Base-by-base conservation (phyloP, 225 moss, liverwort and hornwort genomes). In the Marchantia polymorpha region DNA sequence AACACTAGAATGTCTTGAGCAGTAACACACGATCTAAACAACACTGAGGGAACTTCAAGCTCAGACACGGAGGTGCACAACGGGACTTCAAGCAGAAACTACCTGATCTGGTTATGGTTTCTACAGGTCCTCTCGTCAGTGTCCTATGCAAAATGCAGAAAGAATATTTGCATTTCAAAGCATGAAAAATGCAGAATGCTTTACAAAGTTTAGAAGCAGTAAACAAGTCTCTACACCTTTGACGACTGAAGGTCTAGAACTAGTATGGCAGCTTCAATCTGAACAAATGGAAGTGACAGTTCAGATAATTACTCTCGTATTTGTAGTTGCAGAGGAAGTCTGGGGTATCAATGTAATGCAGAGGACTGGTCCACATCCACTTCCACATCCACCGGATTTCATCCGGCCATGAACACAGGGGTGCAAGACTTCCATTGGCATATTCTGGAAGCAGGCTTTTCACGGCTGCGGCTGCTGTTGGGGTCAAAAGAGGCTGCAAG, bases 291-390 rank as follows among this genome's bases (percentile, higher is more conserved):
- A n/a, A n/a, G n/a, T n/a, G n/a, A n/a, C n/a, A n/a, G n/a, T n/a
- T n/a, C n/a, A n/a, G n/a, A n/a, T n/a, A 48, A 20, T 79, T 87
- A 94, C 93, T 90, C 13, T 87, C 89, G 70, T 93, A 97, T 56
- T 92, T 27, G 82, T 97, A 97, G 76, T 88, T 92, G 81, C 96
- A 97, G 31, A 90, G 88, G 78, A 93, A 93, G 79, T 97, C 94
- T 9, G 92, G 94, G 7, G 94, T 93, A 73, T 93, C 94, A 58
- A 97, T 92, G 84, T 93, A 92, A 83, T 94, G 94, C 75, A 94
- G 81, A 52, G 93, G 91, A 83, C 86, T 49, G 0, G 94, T 86
- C 94, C 94, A 97, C 22, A 73, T 90, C 85, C 91, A 94, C 84
- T 91, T 91, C 58, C 85, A 83, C 89, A 90, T 90, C 91, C 91